Evolutionary conservation across 1,284 basidiomycete species (phyloP), one percentile per base, ranked within the genome.

Genomic region (Phylloporus sp.): DNA sequence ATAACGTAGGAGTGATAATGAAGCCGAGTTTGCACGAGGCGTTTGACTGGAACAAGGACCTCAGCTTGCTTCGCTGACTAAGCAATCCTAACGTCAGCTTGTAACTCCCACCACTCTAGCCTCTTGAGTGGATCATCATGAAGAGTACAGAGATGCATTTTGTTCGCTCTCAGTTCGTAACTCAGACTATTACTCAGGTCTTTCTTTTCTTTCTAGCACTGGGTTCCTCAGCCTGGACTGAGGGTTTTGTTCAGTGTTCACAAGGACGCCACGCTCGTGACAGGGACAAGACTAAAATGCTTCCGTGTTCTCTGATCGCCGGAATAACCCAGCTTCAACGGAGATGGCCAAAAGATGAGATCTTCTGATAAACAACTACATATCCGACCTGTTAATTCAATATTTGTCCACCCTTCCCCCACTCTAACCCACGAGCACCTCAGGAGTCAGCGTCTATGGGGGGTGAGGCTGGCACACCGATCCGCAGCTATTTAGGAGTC

Each of bases 401-500:
- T 35, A 37, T 41, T 25, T 53, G 52, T 32, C 37, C 32, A 32
- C 53, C 12, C 62, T n/a, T 32, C 47, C 57, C 55, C 37, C n/a
- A 65, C 47, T 71, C 67, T 69, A 66, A 68, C 47, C 60, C 68
- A 70, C 65, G 64, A 61, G 37, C 23, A 52, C 35, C 20, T 8
- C 53, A 32, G 32, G n/a, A n/a, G n/a, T n/a, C n/a, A n/a, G n/a
- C n/a, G n/a, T n/a, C 49, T 64, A 67, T 58, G 27, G 43, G 60
- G 64, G 20, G 53, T 27, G n/a, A 39, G 35, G 39, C 37, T 52
- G 56, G 32, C 39, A 20, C 52, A 5, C 53, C 25, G 25, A 43
- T 23, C 62, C 27, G 17, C 57, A 39, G n/a, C n/a, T 32, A 7
- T 20, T 23, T 56, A 49, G 65, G 45, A 15, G 43, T 29, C 52